Conservation (phyloP, 805 yeast species). For the Cyberlindnera mycetangii region DNA sequence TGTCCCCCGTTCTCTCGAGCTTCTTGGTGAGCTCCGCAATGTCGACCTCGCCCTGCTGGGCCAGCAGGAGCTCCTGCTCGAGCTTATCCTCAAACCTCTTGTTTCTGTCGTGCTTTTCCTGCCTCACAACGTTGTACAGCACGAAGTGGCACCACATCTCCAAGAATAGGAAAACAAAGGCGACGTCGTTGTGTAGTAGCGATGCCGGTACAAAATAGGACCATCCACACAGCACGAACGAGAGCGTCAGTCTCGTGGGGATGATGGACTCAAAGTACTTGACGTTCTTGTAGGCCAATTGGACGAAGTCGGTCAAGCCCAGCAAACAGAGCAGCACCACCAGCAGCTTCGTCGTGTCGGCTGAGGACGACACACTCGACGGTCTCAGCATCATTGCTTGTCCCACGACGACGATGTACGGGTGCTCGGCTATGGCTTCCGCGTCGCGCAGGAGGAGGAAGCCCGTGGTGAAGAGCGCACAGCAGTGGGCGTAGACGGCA, state of each 20-base stretch:
- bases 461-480: conserved; percentile 41
- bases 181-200: conserved; percentile 56
- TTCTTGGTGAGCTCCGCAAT: conserved; percentile 16
- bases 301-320: conserved; percentile 54
- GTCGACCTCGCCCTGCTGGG: conserved; percentile 18
- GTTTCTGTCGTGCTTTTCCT: conserved; percentile 46
- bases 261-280: conserved; percentile 57
- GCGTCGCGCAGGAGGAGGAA: conserved; percentile 50
- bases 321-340: conserved; percentile 40
- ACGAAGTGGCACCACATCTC: conserved; percentile 72
- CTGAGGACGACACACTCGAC: not conserved
- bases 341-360: conserved; percentile 21
- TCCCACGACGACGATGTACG: conserved; percentile 50
- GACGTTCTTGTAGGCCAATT: conserved; percentile 44
- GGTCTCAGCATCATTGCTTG: conserved; percentile 42
- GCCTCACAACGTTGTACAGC: conserved; percentile 58
- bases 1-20: conserved; percentile 10
- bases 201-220: conserved; percentile 44
- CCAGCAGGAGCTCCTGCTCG: conserved; percentile 18
- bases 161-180: conserved; percentile 52
- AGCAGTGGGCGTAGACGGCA: conserved; percentile 45
- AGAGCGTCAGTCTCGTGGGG: conserved; percentile 51
- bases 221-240: conserved; percentile 48
- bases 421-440: conserved; percentile 38
- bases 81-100: conserved; percentile 39